Percentiles rank a stretch among this genome's conserved stretches.
Evolutionary conservation across 495 filamentous ascomycete species (phyloP).

Genomic region (Cercophora newfieldiana): DNA sequence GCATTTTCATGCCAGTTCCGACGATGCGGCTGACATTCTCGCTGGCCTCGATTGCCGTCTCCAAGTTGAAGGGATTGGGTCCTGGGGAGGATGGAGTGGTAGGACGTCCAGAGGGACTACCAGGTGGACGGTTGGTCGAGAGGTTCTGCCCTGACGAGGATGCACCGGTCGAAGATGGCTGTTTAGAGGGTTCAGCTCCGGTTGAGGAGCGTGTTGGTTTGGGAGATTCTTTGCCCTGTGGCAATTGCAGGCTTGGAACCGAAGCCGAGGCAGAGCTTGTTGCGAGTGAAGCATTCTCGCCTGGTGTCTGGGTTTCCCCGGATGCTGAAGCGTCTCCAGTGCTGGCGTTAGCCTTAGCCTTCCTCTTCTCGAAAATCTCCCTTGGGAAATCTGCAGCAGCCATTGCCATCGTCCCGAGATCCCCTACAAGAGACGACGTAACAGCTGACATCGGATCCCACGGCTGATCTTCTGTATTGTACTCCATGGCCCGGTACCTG

Average conservation of each 20-base stretch:
- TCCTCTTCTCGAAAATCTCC: conserved; percentile 58
- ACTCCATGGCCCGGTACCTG: conserved; percentile 67
- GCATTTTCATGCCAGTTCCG: conserved; percentile 67
- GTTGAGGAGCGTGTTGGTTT: not conserved
- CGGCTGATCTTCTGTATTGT: conserved; percentile 71
- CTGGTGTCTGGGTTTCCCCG: not conserved
- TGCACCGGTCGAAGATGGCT: not conserved
- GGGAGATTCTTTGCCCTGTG: not conserved
- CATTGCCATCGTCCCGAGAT: conserved; percentile 72
- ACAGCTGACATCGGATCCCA: conserved; percentile 71
- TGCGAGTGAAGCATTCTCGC: not conserved
- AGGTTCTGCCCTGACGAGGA: not conserved
- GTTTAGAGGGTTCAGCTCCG: not conserved
- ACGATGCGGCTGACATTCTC: conserved; percentile 69
- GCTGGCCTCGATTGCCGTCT: conserved; percentile 59
- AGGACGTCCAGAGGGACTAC: not conserved
- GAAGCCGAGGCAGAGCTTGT: not conserved
- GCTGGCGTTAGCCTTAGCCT: not conserved
- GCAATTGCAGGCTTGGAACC: not conserved
- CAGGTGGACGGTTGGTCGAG: not conserved
- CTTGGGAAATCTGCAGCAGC: conserved; percentile 80
- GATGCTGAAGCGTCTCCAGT: not conserved
- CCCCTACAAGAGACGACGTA: conserved; percentile 72
- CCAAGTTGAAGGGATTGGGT: conserved; percentile 40
- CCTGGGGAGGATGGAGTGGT: not conserved